phyloP scores from a whole-genome alignment of 1,284 basidiomycete species.

The Volvariella surrecta region DNA sequence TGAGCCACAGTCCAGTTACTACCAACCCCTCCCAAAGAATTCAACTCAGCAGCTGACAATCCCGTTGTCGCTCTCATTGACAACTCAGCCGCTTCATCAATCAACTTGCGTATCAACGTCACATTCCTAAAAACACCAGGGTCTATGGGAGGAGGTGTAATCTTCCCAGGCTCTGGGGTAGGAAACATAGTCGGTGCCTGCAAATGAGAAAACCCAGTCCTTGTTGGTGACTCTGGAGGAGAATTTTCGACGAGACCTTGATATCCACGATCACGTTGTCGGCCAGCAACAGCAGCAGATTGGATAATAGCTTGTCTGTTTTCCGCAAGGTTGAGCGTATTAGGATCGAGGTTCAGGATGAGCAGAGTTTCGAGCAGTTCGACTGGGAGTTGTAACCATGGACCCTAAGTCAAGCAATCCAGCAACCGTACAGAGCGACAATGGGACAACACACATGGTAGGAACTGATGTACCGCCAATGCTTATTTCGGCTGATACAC shows the following conservation, averaged over 20 bases:
- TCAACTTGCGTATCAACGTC: slow-evolving; percentile 60
- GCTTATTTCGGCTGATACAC: slow-evolving; percentile 79
- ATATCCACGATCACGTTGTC: slow-evolving; percentile 32
- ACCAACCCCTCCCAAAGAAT: slow-evolving; percentile 38
- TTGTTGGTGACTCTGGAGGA: slow-evolving; percentile 30
- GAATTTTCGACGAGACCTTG: slow-evolving; percentile 39
- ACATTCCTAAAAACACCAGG: slow-evolving; percentile 75
- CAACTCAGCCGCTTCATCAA: slow-evolving; percentile 78
- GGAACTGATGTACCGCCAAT: slow-evolving; percentile 82
- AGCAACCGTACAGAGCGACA: not conserved
- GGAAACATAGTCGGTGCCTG: slow-evolving; percentile 38
- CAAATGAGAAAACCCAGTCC: slow-evolving; percentile 19
- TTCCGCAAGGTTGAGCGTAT: slow-evolving; percentile 44
- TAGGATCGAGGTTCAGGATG: slow-evolving; percentile 64
- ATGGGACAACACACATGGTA: slow-evolving; percentile 62
- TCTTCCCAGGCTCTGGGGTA: slow-evolving; percentile 45
- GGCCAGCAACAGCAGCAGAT: slow-evolving; percentile 17
- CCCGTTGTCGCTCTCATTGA: slow-evolving; percentile 77
- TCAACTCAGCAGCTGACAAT: slow-evolving; percentile 61
- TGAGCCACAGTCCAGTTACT: slow-evolving; percentile 53
- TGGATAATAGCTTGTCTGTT: slow-evolving; percentile 26
- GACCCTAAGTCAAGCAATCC: slow-evolving; percentile 42
- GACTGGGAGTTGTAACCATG: slow-evolving; percentile 79
- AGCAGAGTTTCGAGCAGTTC: slow-evolving; percentile 76
- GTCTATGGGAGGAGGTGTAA: slow-evolving; percentile 74